phyloP scores from a whole-genome alignment of 2,329 filamentous ascomycete genomes.

The Aaosphaeria pasadenensis region DNA sequence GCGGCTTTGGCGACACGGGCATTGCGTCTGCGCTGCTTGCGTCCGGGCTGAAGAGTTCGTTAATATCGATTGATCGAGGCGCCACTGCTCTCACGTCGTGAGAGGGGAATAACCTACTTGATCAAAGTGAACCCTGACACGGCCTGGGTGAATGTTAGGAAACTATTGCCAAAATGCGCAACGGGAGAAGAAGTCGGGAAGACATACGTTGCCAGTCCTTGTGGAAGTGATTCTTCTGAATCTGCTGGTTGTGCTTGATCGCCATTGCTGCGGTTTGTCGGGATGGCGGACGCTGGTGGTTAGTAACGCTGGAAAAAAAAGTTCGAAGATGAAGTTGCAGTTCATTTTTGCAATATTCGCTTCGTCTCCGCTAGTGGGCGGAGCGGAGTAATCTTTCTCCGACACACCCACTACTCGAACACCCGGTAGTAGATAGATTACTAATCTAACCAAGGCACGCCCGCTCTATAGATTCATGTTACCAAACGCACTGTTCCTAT shows the following conservation, averaged over 20 bases:
- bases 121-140: slow-evolving; percentile 99
- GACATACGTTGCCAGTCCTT: slow-evolving; percentile 58
- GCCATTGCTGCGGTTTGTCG: slow-evolving; percentile 52
- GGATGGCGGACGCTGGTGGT: background rate
- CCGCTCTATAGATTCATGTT: too few species aligned
- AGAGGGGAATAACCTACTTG: slow-evolving; percentile 71
- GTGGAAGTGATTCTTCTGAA: slow-evolving; percentile 76
- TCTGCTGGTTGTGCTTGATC: slow-evolving; percentile 99
- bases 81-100: slow-evolving; percentile 50
- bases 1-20: slow-evolving; percentile 94
- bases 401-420: too few species aligned
- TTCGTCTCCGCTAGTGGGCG: too few species aligned
- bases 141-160: slow-evolving; percentile 54
- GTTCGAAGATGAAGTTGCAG: too few species aligned
- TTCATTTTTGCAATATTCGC: too few species aligned
- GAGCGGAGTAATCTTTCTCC: too few species aligned
- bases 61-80: slow-evolving; percentile 41
- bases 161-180: background rate
- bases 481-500: too few species aligned
- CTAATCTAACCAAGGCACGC: too few species aligned
- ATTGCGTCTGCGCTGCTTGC: slow-evolving; percentile 89
- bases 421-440: too few species aligned
- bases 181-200: slow-evolving; percentile 7
- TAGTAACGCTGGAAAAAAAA: background rate
- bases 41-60: slow-evolving; percentile 68